These are phyloP conservation scores for Kwoniella heveanensis DNA, from an alignment of 768 basidiomycete genomes.

Conservation along the genomic window DNA sequence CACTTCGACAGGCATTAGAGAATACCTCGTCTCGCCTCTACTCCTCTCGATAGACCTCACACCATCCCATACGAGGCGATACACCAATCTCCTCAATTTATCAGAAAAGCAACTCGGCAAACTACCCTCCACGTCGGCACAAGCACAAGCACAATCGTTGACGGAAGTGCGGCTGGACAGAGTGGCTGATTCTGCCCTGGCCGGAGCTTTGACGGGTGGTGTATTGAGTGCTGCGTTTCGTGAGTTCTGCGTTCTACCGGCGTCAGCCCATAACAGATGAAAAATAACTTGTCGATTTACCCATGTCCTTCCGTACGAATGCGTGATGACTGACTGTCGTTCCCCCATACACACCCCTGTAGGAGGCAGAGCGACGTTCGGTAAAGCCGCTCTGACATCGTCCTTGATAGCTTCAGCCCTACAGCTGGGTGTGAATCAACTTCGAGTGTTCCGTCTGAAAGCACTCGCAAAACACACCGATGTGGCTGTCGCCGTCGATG, in stretches of 20 bases:
- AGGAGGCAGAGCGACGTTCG: constrained; percentile 67
- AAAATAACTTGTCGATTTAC: too few species aligned
- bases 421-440: constrained; percentile 72
- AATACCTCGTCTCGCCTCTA: constrained; percentile 71
- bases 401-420: constrained; percentile 65
- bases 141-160: constrained; percentile 36
- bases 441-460: constrained; percentile 65
- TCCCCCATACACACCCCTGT: too few species aligned
- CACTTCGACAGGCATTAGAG: constrained; percentile 67
- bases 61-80: constrained; percentile 58
- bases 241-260: constrained; percentile 3
- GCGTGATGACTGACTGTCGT: too few species aligned
- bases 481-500: neutral
- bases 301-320: too few species aligned
- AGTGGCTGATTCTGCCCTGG: constrained; percentile 71
- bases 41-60: constrained; percentile 61
- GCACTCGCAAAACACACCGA: constrained; percentile 56
- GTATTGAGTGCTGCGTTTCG: constrained; percentile 57
- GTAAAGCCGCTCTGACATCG: constrained; percentile 67
- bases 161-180: constrained; percentile 64
- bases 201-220: constrained; percentile 71
- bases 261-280: too few species aligned
- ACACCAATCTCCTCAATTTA: constrained; percentile 6
- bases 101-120: constrained; percentile 20
- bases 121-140: constrained; percentile 16